Percentiles rank a stretch among this genome's conserved stretches.
These are phyloP conservation scores for Hyphodiscus hymeniophilus DNA, from an alignment of 495 filamentous ascomycete species.

Conservation along the genomic window DNA sequence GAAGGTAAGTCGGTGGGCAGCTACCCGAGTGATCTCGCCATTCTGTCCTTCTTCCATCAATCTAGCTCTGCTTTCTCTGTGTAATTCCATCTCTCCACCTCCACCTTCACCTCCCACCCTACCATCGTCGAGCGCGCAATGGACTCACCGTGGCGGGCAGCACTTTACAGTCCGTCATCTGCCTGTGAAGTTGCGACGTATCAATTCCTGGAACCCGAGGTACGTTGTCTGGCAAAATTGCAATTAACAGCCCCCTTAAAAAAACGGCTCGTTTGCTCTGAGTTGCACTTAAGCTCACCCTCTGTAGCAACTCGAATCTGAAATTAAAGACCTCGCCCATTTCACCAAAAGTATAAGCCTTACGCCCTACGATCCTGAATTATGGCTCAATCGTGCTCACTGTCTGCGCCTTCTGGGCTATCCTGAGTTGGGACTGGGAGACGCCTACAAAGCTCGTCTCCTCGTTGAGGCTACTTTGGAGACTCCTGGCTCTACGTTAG, in stretches of 20 bases:
- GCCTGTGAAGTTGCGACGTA: slow-evolving; percentile 6
- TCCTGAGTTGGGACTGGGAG: background rate
- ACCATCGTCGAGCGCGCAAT: background rate
- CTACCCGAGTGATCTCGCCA: no score
- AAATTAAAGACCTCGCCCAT: slow-evolving; percentile 5
- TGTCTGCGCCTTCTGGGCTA: slow-evolving; percentile 7
- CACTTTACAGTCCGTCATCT: slow-evolving; percentile 11
- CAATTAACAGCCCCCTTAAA: background rate
- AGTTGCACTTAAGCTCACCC: background rate
- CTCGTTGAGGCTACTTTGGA: no score
- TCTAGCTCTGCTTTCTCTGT: no score
- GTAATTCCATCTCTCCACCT: no score
- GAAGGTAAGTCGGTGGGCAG: no score
- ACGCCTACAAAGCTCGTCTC: no score
- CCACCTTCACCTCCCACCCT: no score
- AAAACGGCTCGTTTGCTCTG: background rate
- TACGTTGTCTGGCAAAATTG: slow-evolving; percentile 1
- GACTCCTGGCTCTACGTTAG: no score
- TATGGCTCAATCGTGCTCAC: slow-evolving; percentile 12
- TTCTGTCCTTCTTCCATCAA: no score
- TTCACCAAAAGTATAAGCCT: slow-evolving; percentile 5
- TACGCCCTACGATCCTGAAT: slow-evolving; percentile 13
- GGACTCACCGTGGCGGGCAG: slow-evolving; percentile 9
- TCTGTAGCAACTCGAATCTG: slow-evolving; percentile 10
- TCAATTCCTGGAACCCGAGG: slow-evolving; percentile 2